Evolutionary conservation across 2,329 filamentous ascomycete genomes (phyloP).

Genomic region (Thielaviopsis euricoi): DNA sequence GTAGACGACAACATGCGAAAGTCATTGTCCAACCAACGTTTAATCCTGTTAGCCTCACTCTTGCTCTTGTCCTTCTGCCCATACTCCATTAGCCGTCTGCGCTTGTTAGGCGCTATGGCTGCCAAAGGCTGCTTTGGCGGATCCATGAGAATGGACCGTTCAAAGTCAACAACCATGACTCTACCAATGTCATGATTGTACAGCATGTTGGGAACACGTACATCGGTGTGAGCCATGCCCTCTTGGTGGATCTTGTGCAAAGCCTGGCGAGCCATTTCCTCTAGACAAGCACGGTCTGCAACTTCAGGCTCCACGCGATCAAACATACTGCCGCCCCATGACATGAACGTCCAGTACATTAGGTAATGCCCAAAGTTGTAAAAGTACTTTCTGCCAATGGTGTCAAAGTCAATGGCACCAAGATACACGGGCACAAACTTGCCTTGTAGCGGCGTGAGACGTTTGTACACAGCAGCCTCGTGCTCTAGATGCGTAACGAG

Average conservation of each 20-base stretch:
- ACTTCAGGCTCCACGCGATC: neutral
- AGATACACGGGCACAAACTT: conserved; percentile 22
- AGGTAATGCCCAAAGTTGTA: conserved; percentile 19
- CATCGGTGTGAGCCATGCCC: conserved; percentile 17
- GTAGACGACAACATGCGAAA: too few relatives aligned
- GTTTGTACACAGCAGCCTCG: conserved; percentile 21
- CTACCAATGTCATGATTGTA: conserved; percentile 14
- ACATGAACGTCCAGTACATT: conserved; percentile 20
- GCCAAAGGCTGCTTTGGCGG: too few relatives aligned
- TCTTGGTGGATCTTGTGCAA: conserved; percentile 1
- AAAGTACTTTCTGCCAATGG: conserved; percentile 19
- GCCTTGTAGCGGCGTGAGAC: conserved; percentile 21
- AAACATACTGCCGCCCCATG: conserved; percentile 17
- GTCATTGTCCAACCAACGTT: too few relatives aligned
- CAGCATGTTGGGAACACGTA: conserved; percentile 17
- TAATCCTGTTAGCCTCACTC: too few relatives aligned
- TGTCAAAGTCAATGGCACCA: conserved; percentile 21
- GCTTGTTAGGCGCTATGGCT: too few relatives aligned
- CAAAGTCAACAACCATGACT: conserved; percentile 20
- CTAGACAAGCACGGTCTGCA: too few relatives aligned
- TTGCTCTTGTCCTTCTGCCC: too few relatives aligned
- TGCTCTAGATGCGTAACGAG: conserved; percentile 18
- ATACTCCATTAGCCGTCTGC: too few relatives aligned
- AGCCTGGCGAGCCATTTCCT: too few relatives aligned
- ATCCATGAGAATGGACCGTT: conserved; percentile 13